Evolutionary conservation across 1,139 yeast genomes (phyloP).

Genomic region (Debaryomyces robertsiae): DNA sequence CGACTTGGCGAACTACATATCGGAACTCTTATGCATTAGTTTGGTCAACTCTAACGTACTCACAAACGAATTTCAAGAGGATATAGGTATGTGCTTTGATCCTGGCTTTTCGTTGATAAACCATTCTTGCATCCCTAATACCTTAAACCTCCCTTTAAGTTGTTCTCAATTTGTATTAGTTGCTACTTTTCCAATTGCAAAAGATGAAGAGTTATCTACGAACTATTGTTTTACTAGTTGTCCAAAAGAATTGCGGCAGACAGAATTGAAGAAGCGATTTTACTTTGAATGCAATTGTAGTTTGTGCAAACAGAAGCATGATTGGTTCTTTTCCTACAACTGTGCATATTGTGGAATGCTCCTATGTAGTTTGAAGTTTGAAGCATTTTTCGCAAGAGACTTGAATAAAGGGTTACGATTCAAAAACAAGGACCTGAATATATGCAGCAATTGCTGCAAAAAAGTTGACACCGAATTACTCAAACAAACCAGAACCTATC

Average conservation of each 20-base stretch:
- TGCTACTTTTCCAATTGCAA: slow-evolving; percentile 21
- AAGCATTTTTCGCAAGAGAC: slow-evolving; percentile 3
- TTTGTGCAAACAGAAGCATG: slow-evolving; percentile 24
- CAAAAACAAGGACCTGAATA: slow-evolving; percentile 1
- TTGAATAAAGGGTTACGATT: slow-evolving; percentile 3
- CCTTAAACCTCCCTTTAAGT: slow-evolving; percentile 23
- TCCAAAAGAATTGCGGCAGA: slow-evolving; percentile 27
- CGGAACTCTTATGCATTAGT: slow-evolving; percentile 17
- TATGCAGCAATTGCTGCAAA: slow-evolving; percentile 9
- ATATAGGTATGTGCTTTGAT: slow-evolving; percentile 38
- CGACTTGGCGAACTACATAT: slow-evolving; percentile 5
- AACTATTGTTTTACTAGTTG: slow-evolving; percentile 28
- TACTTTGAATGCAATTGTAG: slow-evolving; percentile 37
- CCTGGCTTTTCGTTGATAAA: slow-evolving; percentile 35
- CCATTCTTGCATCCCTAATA: slow-evolving; percentile 36
- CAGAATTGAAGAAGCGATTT: slow-evolving; percentile 23
- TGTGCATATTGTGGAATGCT: slow-evolving; percentile 21
- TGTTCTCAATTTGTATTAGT: slow-evolving; percentile 18
- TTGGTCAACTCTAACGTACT: slow-evolving; percentile 28
- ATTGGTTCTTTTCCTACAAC: slow-evolving; percentile 23
- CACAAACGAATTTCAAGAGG: slow-evolving; percentile 23
- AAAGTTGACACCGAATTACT: not conserved
- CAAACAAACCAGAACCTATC: slow-evolving; percentile 2
- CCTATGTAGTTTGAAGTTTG: slow-evolving; percentile 6
- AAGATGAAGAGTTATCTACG: slow-evolving; percentile 29